These are phyloP conservation scores for Cercospora nicotianae DNA, from an alignment of 2,329 filamentous ascomycete genomes.

Conservation along the genomic window DNA sequence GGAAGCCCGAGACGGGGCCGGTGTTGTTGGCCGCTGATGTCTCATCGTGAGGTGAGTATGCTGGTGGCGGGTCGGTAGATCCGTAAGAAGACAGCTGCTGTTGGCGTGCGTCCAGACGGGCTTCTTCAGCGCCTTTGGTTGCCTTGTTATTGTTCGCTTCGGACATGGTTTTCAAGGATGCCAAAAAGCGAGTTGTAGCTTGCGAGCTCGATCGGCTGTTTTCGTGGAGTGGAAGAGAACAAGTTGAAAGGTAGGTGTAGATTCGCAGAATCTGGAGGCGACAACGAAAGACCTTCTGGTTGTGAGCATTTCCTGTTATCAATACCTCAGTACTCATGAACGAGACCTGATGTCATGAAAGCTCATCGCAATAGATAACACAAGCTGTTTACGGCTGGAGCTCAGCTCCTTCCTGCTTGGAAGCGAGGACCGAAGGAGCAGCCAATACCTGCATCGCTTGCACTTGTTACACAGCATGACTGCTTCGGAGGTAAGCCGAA, in stretches of 20 bases:
- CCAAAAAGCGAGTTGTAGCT: too few species aligned
- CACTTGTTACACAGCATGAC: background rate
- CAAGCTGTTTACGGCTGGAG: background rate
- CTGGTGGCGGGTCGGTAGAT: background rate
- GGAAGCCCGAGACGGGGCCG: background rate
- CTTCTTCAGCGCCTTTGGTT: background rate
- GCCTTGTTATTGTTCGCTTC: background rate
- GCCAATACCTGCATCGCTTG: background rate
- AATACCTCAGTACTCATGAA: background rate
- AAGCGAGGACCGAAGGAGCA: background rate
- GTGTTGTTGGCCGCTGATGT: background rate
- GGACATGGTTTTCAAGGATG: background rate
- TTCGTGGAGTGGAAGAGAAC: too few species aligned
- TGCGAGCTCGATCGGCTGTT: too few species aligned
- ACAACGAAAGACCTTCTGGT: background rate
- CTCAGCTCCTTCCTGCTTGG: background rate
- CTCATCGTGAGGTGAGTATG: background rate
- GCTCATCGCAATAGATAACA: background rate
- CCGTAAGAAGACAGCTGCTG: background rate
- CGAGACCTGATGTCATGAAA: background rate
- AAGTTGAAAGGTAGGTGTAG: too few species aligned
- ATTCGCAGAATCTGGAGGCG: background rate
- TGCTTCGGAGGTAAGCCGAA: background rate
- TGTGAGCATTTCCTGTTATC: background rate
- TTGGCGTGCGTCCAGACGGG: background rate